Base-by-base conservation (phyloP, 768 basidiomycete genomes). In the Auriscalpium microsporum region DNA sequence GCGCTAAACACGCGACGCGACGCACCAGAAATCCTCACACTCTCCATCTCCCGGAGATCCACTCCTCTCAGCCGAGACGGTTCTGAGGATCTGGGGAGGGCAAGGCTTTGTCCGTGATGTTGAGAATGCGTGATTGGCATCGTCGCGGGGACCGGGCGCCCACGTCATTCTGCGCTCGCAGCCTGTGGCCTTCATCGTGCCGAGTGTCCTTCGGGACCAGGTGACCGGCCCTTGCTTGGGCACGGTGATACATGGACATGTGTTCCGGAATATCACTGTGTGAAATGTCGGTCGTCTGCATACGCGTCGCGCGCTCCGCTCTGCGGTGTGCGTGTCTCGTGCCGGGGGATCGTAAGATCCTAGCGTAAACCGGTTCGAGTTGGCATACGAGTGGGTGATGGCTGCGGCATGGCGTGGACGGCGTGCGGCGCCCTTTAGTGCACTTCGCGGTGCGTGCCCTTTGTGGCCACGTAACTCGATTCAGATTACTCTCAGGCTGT, bases 401-500 rank as follows among this genome's bases (percentile, higher is more conserved):
- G 28, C 28, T 28, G 28, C 28, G 28, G 28, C 28, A 28, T 28
- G 28, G 28, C 28, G 28, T 28, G 28, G 28, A 14, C 16, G n/a
- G n/a, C 13, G 17, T 8, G 17, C 14, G 10, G 45, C 51, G 56
- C 55, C 54, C 62, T 65, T 68, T 35, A 59, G 67, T 70, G 67
- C 61, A 58, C 67, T 70, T 68, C 35, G 65, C 58, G 58, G 67
- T 62, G 56, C 68, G 53, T 51, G 55, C 45, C 36, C 52, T 34
- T 48, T 4, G 28, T 28, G 38, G 45, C 38, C 14, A 53, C 48
- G 57, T 40, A 66, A 71, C 69, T 69, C 64, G 66, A 70, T 62
- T 71, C 68, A 69, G 68, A 69, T 70, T 70, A 70, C 56, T 69
- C 63, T 67, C 33, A 57, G 57, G 23, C 62, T 69, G 64, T 58